A percentile compares a stretch with the other conserved stretches of the same genome.
Conservation (phyloP, 2,329 filamentous ascomycete species). For the Cadophora gregata region DNA sequence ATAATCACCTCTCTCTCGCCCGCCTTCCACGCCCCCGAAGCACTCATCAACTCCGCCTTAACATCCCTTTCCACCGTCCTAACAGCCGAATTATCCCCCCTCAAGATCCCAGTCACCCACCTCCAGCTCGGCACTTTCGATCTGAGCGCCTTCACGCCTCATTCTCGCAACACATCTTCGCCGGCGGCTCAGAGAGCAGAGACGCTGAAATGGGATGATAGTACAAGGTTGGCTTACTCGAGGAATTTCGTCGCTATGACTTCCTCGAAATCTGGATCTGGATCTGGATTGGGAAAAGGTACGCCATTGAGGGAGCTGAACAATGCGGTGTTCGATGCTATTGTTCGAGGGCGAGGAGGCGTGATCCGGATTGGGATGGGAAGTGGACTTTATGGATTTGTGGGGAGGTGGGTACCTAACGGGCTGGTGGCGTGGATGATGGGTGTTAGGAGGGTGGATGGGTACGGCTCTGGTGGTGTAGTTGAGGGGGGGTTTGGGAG, state of each 20-base stretch:
- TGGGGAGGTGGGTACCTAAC: conserved; percentile 80
- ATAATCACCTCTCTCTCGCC: conserved; percentile 82
- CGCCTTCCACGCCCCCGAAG: conserved; percentile 84
- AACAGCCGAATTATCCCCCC: conserved; percentile 76
- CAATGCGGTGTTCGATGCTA: conserved; percentile 87
- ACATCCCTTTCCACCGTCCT: conserved; percentile 84
- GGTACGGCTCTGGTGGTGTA: background rate
- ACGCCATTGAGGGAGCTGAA: conserved; percentile 81
- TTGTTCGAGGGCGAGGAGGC: conserved; percentile 63
- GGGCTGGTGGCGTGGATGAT: conserved; percentile 92
- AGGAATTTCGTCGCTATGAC: conserved; percentile 66
- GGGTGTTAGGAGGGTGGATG: conserved; percentile 67
- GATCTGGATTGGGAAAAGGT: conserved; percentile 47
- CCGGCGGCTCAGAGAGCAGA: conserved; percentile 56
- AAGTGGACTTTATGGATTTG: conserved; percentile 81
- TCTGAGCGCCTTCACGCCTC: conserved; percentile 68
- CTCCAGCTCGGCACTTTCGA: conserved; percentile 93
- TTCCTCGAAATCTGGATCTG: conserved; percentile 49
- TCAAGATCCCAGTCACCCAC: conserved; percentile 81
- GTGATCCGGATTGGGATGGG: conserved; percentile 84
- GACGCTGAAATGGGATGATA: conserved; percentile 68
- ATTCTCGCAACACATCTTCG: conserved; percentile 44
- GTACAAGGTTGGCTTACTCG: conserved; percentile 64
- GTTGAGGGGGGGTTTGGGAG: conserved; percentile 28
- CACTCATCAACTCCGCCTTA: conserved; percentile 84